Conservation (phyloP, 176 grass and related monocot species). For the Juncus effusus region DNA sequence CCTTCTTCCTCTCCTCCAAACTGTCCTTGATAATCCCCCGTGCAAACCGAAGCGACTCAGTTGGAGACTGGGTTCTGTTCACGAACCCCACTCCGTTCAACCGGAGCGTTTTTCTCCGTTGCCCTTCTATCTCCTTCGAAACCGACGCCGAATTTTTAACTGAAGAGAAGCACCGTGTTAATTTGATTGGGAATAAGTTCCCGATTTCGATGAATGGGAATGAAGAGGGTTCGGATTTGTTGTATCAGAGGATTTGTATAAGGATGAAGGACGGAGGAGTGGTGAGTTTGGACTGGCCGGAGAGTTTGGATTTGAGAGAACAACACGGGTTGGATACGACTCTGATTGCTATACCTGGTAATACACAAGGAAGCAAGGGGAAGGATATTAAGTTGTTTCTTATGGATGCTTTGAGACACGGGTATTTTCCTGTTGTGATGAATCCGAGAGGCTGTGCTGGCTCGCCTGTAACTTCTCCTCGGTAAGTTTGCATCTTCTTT, state of each 20-base stretch:
- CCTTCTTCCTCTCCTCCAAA: conserved; percentile 29
- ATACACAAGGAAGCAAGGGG: conserved; percentile 64
- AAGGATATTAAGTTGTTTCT: conserved; percentile 49
- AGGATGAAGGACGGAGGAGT: conserved; percentile 66
- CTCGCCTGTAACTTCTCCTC: conserved; percentile 77
- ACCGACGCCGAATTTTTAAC: conserved; percentile 53
- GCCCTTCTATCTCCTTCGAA: conserved; percentile 85
- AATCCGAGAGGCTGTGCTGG: conserved; percentile 86
- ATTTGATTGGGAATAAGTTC: conserved; percentile 51
- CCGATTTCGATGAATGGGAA: conserved; percentile 6
- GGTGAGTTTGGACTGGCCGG: conserved; percentile 83
- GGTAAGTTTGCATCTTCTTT: conserved; percentile 39
- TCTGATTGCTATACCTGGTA: conserved; percentile 63
- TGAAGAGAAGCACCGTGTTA: conserved; percentile 75
- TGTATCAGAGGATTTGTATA: conserved; percentile 77
- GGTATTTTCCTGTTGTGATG: conserved; percentile 86
- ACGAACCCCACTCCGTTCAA: conserved; percentile 91
- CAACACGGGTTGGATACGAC: conserved; percentile 82
- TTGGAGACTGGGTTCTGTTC: conserved; percentile 79
- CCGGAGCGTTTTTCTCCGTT: conserved; percentile 71
- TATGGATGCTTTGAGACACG: conserved; percentile 56
- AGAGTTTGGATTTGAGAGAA: conserved; percentile 57
- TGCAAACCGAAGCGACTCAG: not conserved
- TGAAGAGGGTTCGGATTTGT: conserved; percentile 20
- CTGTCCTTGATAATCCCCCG: conserved; percentile 5